phyloP scores from a whole-genome alignment of 1,284 basidiomycete species.

The Ustilago nuda region DNA sequence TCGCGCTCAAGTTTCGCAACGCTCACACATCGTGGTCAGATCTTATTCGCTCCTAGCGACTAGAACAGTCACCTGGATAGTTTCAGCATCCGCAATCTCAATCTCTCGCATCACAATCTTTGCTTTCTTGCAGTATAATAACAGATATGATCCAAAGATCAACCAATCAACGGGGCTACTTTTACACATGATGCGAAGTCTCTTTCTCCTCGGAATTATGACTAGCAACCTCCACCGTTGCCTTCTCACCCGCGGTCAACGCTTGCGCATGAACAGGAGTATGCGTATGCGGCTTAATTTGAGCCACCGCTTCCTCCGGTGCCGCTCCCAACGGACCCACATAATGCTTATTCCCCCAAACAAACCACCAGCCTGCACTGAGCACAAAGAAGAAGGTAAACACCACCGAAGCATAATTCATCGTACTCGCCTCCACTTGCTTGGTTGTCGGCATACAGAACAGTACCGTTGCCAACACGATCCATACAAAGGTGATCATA shows the following conservation, averaged over 20 bases:
- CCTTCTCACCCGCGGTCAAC: constrained; percentile 10
- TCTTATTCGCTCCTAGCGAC: constrained; percentile 54
- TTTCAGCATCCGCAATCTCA: neutral
- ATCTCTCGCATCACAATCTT: neutral
- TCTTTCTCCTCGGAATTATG: constrained; percentile 30
- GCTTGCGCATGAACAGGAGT: neutral
- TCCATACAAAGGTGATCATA: constrained; percentile 70
- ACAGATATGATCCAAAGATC: neutral
- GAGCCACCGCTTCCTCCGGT: constrained; percentile 19
- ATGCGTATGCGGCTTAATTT: constrained; percentile 5
- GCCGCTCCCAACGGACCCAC: constrained; percentile 48
- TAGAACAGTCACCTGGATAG: neutral
- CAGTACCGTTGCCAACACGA: constrained; percentile 70
- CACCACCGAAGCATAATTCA: constrained; percentile 69
- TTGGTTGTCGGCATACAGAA: constrained; percentile 72
- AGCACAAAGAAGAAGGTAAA: constrained; percentile 55
- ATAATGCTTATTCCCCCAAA: constrained; percentile 48
- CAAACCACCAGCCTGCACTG: constrained; percentile 46
- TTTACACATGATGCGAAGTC: constrained; percentile 4
- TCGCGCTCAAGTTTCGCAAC: constrained; percentile 78
- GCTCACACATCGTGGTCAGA: constrained; percentile 76
- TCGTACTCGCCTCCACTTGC: constrained; percentile 67
- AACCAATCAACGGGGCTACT: neutral
- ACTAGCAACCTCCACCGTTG: constrained; percentile 25
- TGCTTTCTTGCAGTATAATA: neutral